phyloP scores from a whole-genome alignment of 345 rosid species.

The Gossypium sturtianum region DNA sequence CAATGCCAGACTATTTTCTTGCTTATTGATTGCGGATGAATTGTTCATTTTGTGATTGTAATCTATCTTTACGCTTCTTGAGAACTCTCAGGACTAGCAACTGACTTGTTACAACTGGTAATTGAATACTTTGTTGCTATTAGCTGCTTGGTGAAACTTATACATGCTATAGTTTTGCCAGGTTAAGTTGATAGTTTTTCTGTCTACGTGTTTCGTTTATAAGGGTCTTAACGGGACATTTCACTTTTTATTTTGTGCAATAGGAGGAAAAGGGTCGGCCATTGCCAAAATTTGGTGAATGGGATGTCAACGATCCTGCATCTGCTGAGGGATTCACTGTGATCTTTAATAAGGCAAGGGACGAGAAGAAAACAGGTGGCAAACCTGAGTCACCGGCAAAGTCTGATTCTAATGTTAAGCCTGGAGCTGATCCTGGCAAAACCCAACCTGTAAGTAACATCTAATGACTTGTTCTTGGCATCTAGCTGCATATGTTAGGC shows the following conservation, averaged over 20 bases:
- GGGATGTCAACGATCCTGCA: neutral
- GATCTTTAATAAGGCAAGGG: neutral
- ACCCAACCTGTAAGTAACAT: slow-evolving; percentile 33
- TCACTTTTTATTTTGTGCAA: neutral
- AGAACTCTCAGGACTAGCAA: neutral
- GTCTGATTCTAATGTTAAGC: neutral
- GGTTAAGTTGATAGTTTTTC: neutral
- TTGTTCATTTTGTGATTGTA: neutral
- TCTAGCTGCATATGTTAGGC: neutral
- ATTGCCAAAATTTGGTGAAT: neutral
- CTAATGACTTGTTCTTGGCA: neutral
- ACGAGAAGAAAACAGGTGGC: slow-evolving; percentile 1
- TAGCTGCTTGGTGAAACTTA: neutral
- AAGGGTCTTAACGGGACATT: neutral
- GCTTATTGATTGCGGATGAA: neutral
- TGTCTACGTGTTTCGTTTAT: neutral
- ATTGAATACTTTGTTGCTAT: neutral
- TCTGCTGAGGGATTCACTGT: neutral
- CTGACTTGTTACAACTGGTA: neutral
- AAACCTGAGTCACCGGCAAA: slow-evolving; percentile 38
- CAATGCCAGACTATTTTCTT: neutral
- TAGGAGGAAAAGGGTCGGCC: neutral
- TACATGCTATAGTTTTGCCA: neutral
- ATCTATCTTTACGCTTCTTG: neutral
- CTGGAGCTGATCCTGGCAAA: slow-evolving; percentile 50